Conservation (phyloP, 2,329 filamentous ascomycete genomes). For the Didymella arachidicola region DNA sequence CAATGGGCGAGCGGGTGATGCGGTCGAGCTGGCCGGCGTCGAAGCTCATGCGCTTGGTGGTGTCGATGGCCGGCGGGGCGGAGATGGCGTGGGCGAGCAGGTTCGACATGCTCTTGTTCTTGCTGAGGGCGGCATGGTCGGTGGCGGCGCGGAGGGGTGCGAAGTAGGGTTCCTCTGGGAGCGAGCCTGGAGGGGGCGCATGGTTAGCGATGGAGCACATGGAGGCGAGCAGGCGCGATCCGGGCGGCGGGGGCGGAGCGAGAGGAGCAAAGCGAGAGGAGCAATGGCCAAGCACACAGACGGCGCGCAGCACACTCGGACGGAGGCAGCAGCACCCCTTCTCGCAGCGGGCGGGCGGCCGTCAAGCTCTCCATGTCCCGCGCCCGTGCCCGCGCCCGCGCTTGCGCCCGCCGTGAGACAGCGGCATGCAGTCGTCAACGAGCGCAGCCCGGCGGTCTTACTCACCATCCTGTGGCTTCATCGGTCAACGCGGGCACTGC, state of each 20-base stretch:
- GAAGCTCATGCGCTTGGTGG: slow-evolving; percentile 74
- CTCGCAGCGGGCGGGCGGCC: slow-evolving; percentile 2
- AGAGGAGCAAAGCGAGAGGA: slow-evolving; percentile 2
- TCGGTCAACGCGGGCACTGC: slow-evolving; percentile 20
- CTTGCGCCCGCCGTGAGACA: slow-evolving; percentile 8
- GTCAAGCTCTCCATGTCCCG: slow-evolving; percentile 7
- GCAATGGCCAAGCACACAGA: not conserved
- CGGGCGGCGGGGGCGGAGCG: not conserved
- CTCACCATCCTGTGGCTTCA: slow-evolving; percentile 26
- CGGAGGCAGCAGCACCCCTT: not conserved
- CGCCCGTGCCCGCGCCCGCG: slow-evolving; percentile 5
- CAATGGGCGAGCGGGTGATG: slow-evolving; percentile 79
- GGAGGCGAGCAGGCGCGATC: slow-evolving; percentile 8
- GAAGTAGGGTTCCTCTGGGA: slow-evolving; percentile 43
- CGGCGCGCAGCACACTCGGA: not conserved
- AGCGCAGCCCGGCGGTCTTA: slow-evolving; percentile 5
- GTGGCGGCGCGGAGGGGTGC: slow-evolving; percentile 31
- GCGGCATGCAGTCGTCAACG: slow-evolving; percentile 12
- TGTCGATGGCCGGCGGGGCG: slow-evolving; percentile 59
- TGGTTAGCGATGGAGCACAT: slow-evolving; percentile 40
- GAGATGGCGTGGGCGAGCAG: slow-evolving; percentile 50
- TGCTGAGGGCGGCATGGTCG: slow-evolving; percentile 52
- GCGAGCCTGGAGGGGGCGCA: slow-evolving; percentile 44
- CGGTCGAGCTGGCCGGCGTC: slow-evolving; percentile 74
- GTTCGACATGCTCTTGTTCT: slow-evolving; percentile 60